Evolutionary conservation across 805 yeast species (phyloP), one percentile per base, ranked within the genome.

Genomic region (Hanseniaspora meyeri): DNA sequence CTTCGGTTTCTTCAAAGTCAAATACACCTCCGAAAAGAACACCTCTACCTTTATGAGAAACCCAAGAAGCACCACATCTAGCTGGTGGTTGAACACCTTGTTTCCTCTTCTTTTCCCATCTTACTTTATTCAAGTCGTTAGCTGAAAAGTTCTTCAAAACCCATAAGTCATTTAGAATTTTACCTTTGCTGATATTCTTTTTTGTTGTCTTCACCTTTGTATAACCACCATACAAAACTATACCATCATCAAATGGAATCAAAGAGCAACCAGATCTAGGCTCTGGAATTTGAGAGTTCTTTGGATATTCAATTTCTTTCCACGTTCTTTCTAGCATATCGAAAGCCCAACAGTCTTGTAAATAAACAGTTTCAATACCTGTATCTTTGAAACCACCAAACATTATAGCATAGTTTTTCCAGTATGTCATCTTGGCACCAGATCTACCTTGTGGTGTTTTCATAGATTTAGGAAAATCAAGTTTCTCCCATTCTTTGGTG

Each of bases 1-100:
- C 97, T 68, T 91, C 97, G 14, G 96, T 91, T 69, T 91, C 98
- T 62, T 90, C 96, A 59, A 78, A 86, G 68, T 91, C 97, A 64
- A 79, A 90, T 14, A 93, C 98, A 63, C 97, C 97, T 40, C 97
- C 97, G 72, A 91, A 93, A 65, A 90, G 64, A 10, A 91, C 77
- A 58, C 97, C 97, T 72, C 97, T 81, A 58, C 95, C 95, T 63
- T 87, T 85, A 69, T 91, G 97, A 61, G 76, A 76, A 10, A 82
- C 89, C 83, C 91, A 79, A 4, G 95, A 83, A 65, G 95, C 85
- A 0, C 98, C 97, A n/a, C 87, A 96, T 63, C 97, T 78, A 14
- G 97, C 86, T 1, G 91, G 80, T 4, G 97, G 97, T 59, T 83
- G 89, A 66, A 83, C 86, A 3, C 95, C 95, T 65, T 87, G 91